Conservation (phyloP, 345 rosid genomes). For the Capsella bursapastoris region DNA sequence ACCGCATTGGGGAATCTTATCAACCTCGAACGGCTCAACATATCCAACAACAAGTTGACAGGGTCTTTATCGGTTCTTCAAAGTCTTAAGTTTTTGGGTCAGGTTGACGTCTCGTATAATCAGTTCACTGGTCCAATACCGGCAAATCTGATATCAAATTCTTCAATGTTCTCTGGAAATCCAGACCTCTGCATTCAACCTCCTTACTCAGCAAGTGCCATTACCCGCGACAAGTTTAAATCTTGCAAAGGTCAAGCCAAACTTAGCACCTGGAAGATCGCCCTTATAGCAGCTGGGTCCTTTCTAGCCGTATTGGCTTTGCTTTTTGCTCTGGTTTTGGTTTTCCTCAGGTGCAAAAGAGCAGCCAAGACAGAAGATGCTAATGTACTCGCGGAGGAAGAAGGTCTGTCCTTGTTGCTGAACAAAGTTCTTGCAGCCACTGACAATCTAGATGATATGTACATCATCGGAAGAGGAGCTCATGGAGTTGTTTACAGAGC, state of each 20-base stretch:
- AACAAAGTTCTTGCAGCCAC: constrained; percentile 64
- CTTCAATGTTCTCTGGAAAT: constrained; percentile 59
- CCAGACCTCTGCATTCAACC: constrained; percentile 63
- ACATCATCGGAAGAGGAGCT: constrained; percentile 62
- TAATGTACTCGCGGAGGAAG: constrained; percentile 49
- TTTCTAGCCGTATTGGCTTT: constrained; percentile 33
- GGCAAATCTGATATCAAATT: constrained; percentile 40
- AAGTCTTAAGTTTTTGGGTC: constrained; percentile 44
- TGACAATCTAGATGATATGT: constrained; percentile 44
- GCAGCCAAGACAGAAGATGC: constrained; percentile 45
- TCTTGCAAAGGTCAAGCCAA: constrained; percentile 51
- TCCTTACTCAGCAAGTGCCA: constrained; percentile 44
- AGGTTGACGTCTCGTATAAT: constrained; percentile 65
- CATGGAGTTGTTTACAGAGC: constrained; percentile 86
- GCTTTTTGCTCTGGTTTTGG: constrained; percentile 44
- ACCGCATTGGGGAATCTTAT: constrained; percentile 47
- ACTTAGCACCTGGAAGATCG: constrained; percentile 46
- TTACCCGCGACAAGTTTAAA: constrained; percentile 43
- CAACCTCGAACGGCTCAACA: constrained; percentile 57
- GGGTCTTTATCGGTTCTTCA: constrained; percentile 60
- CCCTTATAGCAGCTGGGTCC: constrained; percentile 53
- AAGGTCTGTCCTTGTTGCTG: constrained; percentile 57
- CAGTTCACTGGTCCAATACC: constrained; percentile 71
- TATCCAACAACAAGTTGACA: constrained; percentile 62
- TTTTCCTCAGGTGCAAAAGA: constrained; percentile 34